Conservation (phyloP, 495 filamentous ascomycete genomes). For the Alectoria sarmentosa region DNA sequence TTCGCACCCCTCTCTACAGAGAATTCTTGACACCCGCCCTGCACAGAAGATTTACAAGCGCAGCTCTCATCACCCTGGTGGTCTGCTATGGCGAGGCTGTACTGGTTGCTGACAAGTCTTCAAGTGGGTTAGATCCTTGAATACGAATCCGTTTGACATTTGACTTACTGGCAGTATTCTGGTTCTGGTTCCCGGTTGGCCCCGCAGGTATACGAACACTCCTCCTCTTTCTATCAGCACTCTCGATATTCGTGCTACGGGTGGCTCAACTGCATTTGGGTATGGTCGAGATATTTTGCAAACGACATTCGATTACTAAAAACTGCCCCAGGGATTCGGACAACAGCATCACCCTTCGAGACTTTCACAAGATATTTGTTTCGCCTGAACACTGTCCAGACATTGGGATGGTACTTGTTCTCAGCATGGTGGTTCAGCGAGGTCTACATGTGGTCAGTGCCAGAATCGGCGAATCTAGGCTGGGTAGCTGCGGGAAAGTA, state of each 20-base stretch:
- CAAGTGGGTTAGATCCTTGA: slow-evolving; percentile 44
- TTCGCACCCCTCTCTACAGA: slow-evolving; percentile 55
- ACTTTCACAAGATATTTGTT: slow-evolving; percentile 51
- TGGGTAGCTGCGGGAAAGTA: slow-evolving; percentile 63
- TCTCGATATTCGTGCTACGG: slow-evolving; percentile 72
- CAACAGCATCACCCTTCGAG: slow-evolving; percentile 57
- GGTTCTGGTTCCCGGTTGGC: slow-evolving; percentile 81
- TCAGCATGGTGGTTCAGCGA: slow-evolving; percentile 78
- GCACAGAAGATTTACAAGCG: slow-evolving; percentile 76
- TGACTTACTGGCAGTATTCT: slow-evolving; percentile 51
- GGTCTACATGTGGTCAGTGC: slow-evolving; percentile 70
- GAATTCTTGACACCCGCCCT: slow-evolving; percentile 85
- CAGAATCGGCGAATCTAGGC: slow-evolving; percentile 56
- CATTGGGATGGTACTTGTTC: slow-evolving; percentile 61
- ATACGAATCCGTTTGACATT: slow-evolving; percentile 8
- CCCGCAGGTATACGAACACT: slow-evolving; percentile 64
- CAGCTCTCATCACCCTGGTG: slow-evolving; percentile 55
- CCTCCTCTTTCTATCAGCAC: slow-evolving; percentile 58
- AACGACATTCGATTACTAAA: slow-evolving; percentile 17
- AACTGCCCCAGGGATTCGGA: slow-evolving; percentile 37
- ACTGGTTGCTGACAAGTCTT: slow-evolving; percentile 60
- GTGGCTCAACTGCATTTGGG: slow-evolving; percentile 74
- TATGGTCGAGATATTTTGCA: slow-evolving; percentile 18
- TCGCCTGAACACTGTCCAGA: slow-evolving; percentile 55
- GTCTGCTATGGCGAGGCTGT: slow-evolving; percentile 72